phyloP scores from a whole-genome alignment of 2,329 filamentous ascomycete species.

The Apiospora marii region DNA sequence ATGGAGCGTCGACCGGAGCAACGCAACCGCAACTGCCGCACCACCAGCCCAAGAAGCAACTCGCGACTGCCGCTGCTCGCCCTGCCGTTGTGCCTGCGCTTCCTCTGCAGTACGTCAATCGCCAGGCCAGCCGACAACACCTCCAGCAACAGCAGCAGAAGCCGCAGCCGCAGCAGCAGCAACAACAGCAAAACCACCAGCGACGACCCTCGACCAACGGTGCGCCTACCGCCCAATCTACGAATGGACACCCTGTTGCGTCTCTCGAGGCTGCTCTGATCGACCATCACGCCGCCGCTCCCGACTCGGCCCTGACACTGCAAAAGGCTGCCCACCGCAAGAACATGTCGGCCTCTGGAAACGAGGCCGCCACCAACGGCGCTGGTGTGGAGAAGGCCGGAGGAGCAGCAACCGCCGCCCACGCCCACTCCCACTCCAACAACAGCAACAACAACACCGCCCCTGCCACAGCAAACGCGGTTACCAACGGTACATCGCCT shows the following conservation, averaged over 20 bases:
- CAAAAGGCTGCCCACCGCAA: slow-evolving; percentile 22
- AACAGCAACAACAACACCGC: slow-evolving; percentile 7
- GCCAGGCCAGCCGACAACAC: slow-evolving; percentile 32
- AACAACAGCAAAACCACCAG: slow-evolving; percentile 24
- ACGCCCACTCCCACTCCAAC: slow-evolving; percentile 20
- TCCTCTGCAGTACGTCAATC: slow-evolving; percentile 41
- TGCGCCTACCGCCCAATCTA: background rate
- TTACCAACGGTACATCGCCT: slow-evolving; percentile 3
- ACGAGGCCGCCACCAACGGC: slow-evolving; percentile 36
- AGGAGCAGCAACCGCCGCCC: slow-evolving; percentile 23
- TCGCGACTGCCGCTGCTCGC: slow-evolving; percentile 28
- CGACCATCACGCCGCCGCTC: slow-evolving; percentile 31
- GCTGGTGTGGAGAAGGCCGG: slow-evolving; percentile 33
- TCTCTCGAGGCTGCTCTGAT: slow-evolving; percentile 44
- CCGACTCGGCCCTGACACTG: slow-evolving; percentile 19
- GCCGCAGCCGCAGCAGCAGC: slow-evolving; percentile 7
- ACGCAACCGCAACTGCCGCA: background rate
- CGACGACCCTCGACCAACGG: slow-evolving; percentile 26
- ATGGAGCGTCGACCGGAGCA: slow-evolving; percentile 26
- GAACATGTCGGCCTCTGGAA: slow-evolving; percentile 30
- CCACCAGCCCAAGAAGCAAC: slow-evolving; percentile 9
- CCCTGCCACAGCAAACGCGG: slow-evolving; percentile 6
- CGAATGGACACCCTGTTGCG: slow-evolving; percentile 36
- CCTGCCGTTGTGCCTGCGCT: slow-evolving; percentile 42
- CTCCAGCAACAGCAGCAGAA: slow-evolving; percentile 20